phyloP scores from a whole-genome alignment of 495 filamentous ascomycete species.

The Penicillium riverlandense region DNA sequence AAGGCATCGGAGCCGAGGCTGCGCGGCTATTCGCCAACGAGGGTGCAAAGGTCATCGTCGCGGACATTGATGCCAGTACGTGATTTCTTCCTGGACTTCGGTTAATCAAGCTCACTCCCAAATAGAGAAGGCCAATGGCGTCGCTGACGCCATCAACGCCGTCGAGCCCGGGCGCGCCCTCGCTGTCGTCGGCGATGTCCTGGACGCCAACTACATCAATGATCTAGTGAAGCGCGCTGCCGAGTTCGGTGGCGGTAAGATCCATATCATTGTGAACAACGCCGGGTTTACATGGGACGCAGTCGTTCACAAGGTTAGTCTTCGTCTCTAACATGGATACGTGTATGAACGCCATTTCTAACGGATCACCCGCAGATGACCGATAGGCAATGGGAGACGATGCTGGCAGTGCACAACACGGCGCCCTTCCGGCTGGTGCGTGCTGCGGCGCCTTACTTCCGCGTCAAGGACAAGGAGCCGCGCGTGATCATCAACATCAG shows the following conservation, averaged over 20 bases:
- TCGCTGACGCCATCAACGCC: conserved; percentile 57
- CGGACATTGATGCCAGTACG: conserved; percentile 70
- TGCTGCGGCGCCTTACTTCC: conserved; percentile 75
- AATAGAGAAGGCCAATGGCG: conserved; percentile 55
- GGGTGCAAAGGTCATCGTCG: conserved; percentile 73
- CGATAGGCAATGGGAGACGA: conserved; percentile 87
- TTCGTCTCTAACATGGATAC: background rate
- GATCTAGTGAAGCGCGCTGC: conserved; percentile 64
- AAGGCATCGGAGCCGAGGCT: conserved; percentile 82
- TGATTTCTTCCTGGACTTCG: background rate
- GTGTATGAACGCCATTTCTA: no score
- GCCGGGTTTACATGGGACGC: conserved; percentile 87
- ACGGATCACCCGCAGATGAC: conserved; percentile 50
- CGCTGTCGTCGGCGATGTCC: conserved; percentile 65
- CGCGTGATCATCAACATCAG: conserved; percentile 77
- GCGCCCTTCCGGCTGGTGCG: conserved; percentile 78
- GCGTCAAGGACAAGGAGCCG: conserved; percentile 73
- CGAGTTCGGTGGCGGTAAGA: conserved; percentile 76
- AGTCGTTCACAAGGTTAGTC: conserved; percentile 71
- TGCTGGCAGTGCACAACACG: conserved; percentile 71
- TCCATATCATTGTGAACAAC: conserved; percentile 84
- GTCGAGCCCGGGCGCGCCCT: conserved; percentile 55
- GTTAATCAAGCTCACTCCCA: background rate
- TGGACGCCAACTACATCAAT: conserved; percentile 58
- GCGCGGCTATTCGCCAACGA: conserved; percentile 78